Evolutionary conservation across 1,284 basidiomycete species (phyloP), one percentile per base, ranked within the genome.

Genomic region (Trichosporon ovoides): DNA sequence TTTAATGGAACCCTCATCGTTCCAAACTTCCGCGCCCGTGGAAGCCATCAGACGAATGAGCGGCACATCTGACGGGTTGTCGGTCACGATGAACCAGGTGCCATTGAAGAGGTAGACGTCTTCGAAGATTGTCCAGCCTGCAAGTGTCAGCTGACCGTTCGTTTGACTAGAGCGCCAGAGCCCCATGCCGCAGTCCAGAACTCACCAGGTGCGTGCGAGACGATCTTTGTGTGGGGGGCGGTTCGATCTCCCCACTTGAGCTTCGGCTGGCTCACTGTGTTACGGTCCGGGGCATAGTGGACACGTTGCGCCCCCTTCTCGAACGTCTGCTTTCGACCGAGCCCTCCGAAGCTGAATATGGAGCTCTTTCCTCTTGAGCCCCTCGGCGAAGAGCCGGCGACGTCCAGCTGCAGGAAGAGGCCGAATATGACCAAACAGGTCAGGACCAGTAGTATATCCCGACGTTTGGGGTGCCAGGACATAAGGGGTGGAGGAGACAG

Each of bases 61-160:
- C 7, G 79, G 79, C 40, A 79, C 70, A 11, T 65, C 61, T 7
- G 71, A 71, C 9, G 78, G 77, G 38, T 74, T 64, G 61, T 79
- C 75, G n/a, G 77, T 76, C 24, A 80, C 75, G 59, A 79, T 75
- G 67, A 70, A 78, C 71, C 76, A 77, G 7, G 77, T 79, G 2
- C 76, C 74, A 59, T 79, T 77, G 66, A 74, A 72, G 36, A 78
- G 68, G 59, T 79, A 79, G 19, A 91, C 72, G 67, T 89, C 83
- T 48, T 82, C 81, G 72, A 89, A 88, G 34, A 91, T 75, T 0
- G 89, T 90, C 87, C 88, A 91, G 40, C 89, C 56, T 64, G 53
- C 9, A 33, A 24, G 10, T 14, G 38, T 59, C 37, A 55, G 55
- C 36, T 38, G n/a, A n/a, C 20, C 7, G 12, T 40, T 14, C 14